Evolutionary conservation across 73 alveolate species (phyloP).

Genomic region (Paramecium primaurelia): DNA sequence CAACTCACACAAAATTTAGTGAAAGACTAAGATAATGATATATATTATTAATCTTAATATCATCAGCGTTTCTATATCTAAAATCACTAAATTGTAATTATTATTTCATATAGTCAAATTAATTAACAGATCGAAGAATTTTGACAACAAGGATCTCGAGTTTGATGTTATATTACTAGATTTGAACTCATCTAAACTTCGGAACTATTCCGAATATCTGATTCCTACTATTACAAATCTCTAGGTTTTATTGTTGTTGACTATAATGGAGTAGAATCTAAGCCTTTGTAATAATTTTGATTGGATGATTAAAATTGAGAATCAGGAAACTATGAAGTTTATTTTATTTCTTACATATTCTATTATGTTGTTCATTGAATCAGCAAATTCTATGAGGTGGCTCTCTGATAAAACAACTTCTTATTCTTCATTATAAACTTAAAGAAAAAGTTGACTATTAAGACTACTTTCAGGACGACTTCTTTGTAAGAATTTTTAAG

Average conservation of each 20-base stretch:
- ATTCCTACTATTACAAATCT: neutral
- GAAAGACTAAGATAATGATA: slow-evolving; percentile 16
- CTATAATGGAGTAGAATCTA: neutral
- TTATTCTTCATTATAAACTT: neutral
- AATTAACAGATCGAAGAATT: neutral
- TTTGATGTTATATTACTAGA: neutral
- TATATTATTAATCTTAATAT: neutral
- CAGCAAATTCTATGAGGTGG: neutral
- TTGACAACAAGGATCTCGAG: neutral
- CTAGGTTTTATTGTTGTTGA: neutral
- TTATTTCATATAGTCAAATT: neutral
- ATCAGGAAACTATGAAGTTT: neutral
- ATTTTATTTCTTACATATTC: neutral
- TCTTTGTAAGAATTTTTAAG: neutral
- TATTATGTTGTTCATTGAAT: neutral
- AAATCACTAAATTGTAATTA: neutral
- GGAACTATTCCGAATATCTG: neutral
- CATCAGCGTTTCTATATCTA: neutral
- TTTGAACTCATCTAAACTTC: neutral
- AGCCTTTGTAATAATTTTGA: neutral
- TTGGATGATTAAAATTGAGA: neutral
- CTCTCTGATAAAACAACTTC: neutral
- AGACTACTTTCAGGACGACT: neutral
- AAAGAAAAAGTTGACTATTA: neutral
- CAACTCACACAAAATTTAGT: slow-evolving; percentile 30